phyloP scores from a whole-genome alignment of 2,329 filamentous ascomycete genomes.

The Penicillium sp. region DNA sequence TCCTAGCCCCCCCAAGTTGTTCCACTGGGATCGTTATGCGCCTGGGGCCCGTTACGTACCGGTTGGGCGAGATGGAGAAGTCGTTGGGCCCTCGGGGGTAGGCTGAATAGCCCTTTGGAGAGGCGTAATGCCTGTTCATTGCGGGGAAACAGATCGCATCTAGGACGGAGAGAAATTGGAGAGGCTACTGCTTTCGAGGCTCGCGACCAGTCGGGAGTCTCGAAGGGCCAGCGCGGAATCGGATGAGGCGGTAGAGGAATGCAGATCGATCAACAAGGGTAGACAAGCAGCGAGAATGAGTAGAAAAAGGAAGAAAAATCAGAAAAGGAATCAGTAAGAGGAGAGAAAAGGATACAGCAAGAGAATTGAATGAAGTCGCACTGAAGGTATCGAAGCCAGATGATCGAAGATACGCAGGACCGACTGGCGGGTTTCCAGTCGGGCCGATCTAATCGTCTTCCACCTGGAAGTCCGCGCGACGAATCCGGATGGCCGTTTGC shows the following conservation, averaged over 20 bases:
- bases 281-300: background rate
- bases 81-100: slow-evolving; percentile 72
- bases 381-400: background rate
- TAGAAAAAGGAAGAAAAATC: slow-evolving; percentile 3
- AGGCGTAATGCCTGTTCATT: slow-evolving; percentile 87
- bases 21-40: background rate
- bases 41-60: slow-evolving; percentile 59
- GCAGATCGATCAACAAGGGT: slow-evolving; percentile 8
- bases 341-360: background rate
- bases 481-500: slow-evolving; percentile 33
- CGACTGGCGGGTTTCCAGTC: background rate
- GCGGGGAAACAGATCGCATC: slow-evolving; percentile 51
- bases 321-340: background rate
- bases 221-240: slow-evolving; percentile 14
- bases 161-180: slow-evolving; percentile 19
- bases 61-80: slow-evolving; percentile 87
- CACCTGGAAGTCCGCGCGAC: slow-evolving; percentile 5
- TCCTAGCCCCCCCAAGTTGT: background rate
- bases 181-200: slow-evolving; percentile 1
- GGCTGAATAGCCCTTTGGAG: slow-evolving; percentile 72
- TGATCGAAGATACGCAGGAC: background rate
- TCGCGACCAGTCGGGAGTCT: slow-evolving; percentile 5
- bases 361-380: background rate
- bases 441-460: slow-evolving; percentile 5
- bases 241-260: background rate